Evolutionary conservation across 176 grass and related monocot genomes (phyloP).

Genomic region (Thalia dealbata): DNA sequence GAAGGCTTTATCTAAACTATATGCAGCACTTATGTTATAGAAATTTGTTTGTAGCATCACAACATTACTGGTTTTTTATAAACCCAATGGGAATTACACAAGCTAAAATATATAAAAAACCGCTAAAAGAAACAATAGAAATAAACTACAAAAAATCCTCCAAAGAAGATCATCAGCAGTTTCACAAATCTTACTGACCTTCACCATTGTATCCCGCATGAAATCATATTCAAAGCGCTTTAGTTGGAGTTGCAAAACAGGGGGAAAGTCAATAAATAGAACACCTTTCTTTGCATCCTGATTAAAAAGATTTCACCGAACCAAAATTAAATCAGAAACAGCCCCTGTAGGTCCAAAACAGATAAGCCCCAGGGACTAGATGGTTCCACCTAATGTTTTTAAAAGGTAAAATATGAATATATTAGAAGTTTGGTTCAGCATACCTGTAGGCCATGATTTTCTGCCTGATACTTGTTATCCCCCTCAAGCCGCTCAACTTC

Average conservation of each 20-base stretch:
- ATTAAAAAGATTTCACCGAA: neutral
- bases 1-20: too few relatives aligned
- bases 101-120: neutral
- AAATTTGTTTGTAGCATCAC: too few relatives aligned
- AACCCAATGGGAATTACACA: neutral
- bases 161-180: neutral
- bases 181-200: constrained; percentile 51
- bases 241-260: constrained; percentile 96
- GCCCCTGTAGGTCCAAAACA: too few relatives aligned
- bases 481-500: constrained; percentile 90
- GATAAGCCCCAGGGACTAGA: too few relatives aligned
- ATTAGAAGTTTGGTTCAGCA: neutral
- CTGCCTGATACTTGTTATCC: constrained; percentile 97
- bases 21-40: too few relatives aligned
- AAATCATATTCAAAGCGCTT: constrained; percentile 99
- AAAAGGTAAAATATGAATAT: neutral
- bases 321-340: too few relatives aligned
- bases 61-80: neutral
- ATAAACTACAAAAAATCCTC: neutral
- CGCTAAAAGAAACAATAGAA: neutral
- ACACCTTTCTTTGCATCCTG: constrained; percentile 99
- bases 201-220: constrained; percentile 98
- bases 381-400: too few relatives aligned
- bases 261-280: constrained; percentile 96
- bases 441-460: constrained; percentile 92